Evolutionary conservation across 139 green algal genomes (phyloP).

Genomic region (Ettlia oleoabundans): DNA sequence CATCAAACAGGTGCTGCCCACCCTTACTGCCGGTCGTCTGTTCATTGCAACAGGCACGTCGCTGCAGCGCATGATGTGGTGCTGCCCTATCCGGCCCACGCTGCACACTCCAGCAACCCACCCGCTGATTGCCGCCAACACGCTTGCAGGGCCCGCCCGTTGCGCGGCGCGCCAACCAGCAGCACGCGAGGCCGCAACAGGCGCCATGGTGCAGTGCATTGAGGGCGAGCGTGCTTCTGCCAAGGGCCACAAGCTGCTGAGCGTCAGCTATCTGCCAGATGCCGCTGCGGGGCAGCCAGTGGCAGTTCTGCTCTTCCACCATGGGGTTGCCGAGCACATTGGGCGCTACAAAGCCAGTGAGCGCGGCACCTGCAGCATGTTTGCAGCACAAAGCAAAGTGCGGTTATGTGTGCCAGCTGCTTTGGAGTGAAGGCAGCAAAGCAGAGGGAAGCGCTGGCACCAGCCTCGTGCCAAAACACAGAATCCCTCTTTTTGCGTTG

Average conservation of each 20-base stretch:
- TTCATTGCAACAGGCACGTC: too few relatives aligned
- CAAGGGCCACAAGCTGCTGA: slow-evolving; percentile 28
- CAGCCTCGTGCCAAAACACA: too few relatives aligned
- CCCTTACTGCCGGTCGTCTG: too few relatives aligned
- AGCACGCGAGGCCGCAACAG: not conserved
- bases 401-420: too few relatives aligned
- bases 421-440: not conserved
- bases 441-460: not conserved
- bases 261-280: not conserved
- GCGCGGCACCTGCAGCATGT: too few relatives aligned
- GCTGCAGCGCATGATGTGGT: too few relatives aligned
- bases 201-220: not conserved
- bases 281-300: not conserved
- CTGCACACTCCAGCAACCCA: too few relatives aligned
- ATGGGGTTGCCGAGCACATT: slow-evolving; percentile 67
- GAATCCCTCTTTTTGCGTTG: not conserved
- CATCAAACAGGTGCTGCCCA: too few relatives aligned
- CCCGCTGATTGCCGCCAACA: not conserved
- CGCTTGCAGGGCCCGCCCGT: too few relatives aligned
- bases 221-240: not conserved
- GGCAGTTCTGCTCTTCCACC: slow-evolving; percentile 59
- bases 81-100: too few relatives aligned
- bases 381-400: too few relatives aligned
- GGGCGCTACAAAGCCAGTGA: slow-evolving; percentile 59
- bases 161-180: too few relatives aligned